Evolutionary conservation across 139 green algal genomes (phyloP).

Genomic region (Pseudopediastrum boryanum): DNA sequence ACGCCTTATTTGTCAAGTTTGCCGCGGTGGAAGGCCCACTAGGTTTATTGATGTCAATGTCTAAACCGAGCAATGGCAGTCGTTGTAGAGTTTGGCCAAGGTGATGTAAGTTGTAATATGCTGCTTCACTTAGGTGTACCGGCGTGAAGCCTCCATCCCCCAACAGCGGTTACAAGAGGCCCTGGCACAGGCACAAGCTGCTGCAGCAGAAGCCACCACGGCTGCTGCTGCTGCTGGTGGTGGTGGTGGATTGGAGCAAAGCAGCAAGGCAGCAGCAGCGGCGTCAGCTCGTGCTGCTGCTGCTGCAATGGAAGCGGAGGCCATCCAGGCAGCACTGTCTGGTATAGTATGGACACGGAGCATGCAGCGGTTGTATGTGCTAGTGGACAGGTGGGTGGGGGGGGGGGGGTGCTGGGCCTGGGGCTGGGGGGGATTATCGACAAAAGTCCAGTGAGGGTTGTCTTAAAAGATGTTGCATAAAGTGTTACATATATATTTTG

Average conservation of each 20-base stretch:
- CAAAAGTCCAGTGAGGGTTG: not conserved
- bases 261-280: constrained; percentile 27
- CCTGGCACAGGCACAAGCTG: constrained; percentile 34
- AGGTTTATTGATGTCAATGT: no score
- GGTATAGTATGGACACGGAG: constrained; percentile 93
- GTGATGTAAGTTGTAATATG: no score
- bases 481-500: no score
- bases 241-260: constrained; percentile 5
- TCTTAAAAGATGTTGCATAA: no score
- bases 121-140: constrained; percentile 59
- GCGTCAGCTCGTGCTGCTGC: constrained; percentile 32
- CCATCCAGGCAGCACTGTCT: constrained; percentile 45
- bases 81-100: no score
- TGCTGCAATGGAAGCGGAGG: constrained; percentile 34
- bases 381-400: constrained; percentile 64
- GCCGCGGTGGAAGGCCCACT: no score
- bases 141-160: constrained; percentile 60
- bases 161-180: constrained; percentile 53
- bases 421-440: not conserved
- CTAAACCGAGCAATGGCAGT: no score
- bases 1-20: no score
- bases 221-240: constrained; percentile 4
- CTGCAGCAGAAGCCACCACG: constrained; percentile 16
- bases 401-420: not conserved
- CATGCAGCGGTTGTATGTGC: constrained; percentile 90